phyloP scores from a whole-genome alignment of 257 asterid genomes.

The Linderniella brevidens region DNA sequence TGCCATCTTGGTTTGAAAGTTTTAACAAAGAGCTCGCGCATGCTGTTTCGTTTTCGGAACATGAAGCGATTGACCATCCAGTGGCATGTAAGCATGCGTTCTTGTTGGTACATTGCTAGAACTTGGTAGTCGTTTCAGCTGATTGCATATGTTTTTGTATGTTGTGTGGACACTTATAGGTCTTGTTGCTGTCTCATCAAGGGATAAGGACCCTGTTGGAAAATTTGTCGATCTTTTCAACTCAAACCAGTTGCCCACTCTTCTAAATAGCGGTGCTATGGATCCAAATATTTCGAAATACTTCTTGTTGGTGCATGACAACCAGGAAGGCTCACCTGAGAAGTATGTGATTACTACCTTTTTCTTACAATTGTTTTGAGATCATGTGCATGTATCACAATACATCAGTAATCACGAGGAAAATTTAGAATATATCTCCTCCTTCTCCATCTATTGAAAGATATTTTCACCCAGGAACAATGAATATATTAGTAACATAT shows the following conservation, averaged over 20 bases:
- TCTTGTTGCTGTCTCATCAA: conserved; percentile 80
- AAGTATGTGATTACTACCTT: conserved; percentile 27
- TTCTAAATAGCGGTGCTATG: conserved; percentile 82
- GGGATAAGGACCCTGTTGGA: conserved; percentile 66
- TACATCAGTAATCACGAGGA: background rate
- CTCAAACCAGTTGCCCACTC: conserved; percentile 66
- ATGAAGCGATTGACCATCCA: conserved; percentile 97
- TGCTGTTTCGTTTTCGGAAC: conserved; percentile 78
- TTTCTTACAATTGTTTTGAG: conserved; percentile 8
- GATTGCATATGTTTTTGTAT: conserved; percentile 17
- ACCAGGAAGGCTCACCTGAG: conserved; percentile 45
- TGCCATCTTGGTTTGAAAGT: conserved; percentile 79
- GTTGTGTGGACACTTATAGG: conserved; percentile 32
- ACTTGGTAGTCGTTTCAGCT: background rate
- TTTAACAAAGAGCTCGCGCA: conserved; percentile 77
- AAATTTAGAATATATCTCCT: background rate
- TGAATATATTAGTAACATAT: too few relatives aligned
- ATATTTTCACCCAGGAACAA: background rate
- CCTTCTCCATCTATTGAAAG: background rate
- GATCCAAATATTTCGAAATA: conserved; percentile 91
- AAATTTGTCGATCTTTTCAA: conserved; percentile 76
- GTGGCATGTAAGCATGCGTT: conserved; percentile 65
- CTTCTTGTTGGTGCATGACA: conserved; percentile 74
- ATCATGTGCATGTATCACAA: conserved; percentile 6
- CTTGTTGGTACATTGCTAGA: background rate